Evolutionary conservation across 805 yeast genomes (phyloP).

Genomic region (Yarrowia sp.): DNA sequence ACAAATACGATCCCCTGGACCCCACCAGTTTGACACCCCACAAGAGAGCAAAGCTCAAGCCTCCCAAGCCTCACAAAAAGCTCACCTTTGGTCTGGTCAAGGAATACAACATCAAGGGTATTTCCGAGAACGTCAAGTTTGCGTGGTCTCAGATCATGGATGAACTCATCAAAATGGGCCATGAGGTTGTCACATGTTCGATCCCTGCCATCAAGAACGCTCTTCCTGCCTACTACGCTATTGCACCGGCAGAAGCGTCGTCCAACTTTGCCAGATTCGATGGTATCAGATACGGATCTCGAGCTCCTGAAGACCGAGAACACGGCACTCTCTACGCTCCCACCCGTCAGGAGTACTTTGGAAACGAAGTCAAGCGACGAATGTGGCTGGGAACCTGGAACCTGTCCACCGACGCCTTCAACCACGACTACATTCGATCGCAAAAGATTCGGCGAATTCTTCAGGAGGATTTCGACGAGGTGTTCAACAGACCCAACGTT

Average conservation of each 20-base stretch:
- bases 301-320: slow-evolving; percentile 51
- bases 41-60: slow-evolving; percentile 42
- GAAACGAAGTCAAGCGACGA: slow-evolving; percentile 82
- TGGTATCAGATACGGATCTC: slow-evolving; percentile 82
- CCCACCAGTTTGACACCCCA: slow-evolving; percentile 62
- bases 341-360: slow-evolving; percentile 74
- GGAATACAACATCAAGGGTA: slow-evolving; percentile 67
- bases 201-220: slow-evolving; percentile 71
- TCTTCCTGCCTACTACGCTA: slow-evolving; percentile 81
- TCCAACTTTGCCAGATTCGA: slow-evolving; percentile 90
- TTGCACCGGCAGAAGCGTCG: slow-evolving; percentile 93
- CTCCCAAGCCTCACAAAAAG: slow-evolving; percentile 41
- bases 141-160: slow-evolving; percentile 58
- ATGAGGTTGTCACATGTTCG: slow-evolving; percentile 67
- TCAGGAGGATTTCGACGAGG: slow-evolving; percentile 67
- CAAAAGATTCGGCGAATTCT: slow-evolving; percentile 66
- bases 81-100: slow-evolving; percentile 74
- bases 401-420: slow-evolving; percentile 73
- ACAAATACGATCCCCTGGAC: slow-evolving; percentile 72
- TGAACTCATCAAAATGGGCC: slow-evolving; percentile 57
- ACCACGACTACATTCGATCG: slow-evolving; percentile 80
- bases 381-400: slow-evolving; percentile 86
- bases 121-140: slow-evolving; percentile 56
- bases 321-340: slow-evolving; percentile 56
- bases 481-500: slow-evolving; percentile 63